Evolutionary conservation across 2,329 filamentous ascomycete genomes (phyloP), one percentile per base, ranked within the genome.

Genomic region (Aureobasidium sp.): DNA sequence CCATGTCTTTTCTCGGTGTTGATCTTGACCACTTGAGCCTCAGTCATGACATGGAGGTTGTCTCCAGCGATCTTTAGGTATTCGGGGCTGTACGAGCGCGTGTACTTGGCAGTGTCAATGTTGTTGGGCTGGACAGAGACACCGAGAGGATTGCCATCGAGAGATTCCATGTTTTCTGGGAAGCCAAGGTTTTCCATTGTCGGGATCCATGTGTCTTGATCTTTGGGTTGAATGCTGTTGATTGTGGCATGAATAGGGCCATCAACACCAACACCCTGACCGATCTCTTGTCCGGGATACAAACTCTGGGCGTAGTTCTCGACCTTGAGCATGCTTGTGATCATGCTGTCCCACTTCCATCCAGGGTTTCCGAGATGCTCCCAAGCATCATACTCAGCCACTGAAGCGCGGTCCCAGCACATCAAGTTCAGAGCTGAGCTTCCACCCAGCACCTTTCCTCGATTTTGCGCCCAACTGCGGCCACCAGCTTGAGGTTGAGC

Each of bases 331-430:
- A 56, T 56, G n/a, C n/a, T 56, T 27, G 37, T 35, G 24, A 56
- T 56, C 22, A 80, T 70, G 7, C 73, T 73, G 5, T 77, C 67
- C 62, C 77, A 81, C 62, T 73, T 75, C 73, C 81, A 84, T 14
- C 68, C 68, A 3, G 48, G 27, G 57, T 70, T 70, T 8, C 70
- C 71, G 3, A 72, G 40, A 9, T 66, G 64, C 14, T 67, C 71
- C 74, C 74, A 77, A 8, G 68, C 70, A 65, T 77, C 68, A 48
- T 70, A 67, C 61, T 67, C 68, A 12, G 62, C 64, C 49, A 62
- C 68, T 33, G 66, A 64, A 27, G 61, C 67, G 39, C 68, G 64
- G 47, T 65, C 24, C 66, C 52, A 44, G 70, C 71, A 56, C 60
- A 61, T 37, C 4, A 60, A 29, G 59, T 77, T 78, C 44, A 77